These are phyloP conservation scores for Yarrowia yakushimensis DNA, from an alignment of 805 yeast genomes.

Conservation along the genomic window DNA sequence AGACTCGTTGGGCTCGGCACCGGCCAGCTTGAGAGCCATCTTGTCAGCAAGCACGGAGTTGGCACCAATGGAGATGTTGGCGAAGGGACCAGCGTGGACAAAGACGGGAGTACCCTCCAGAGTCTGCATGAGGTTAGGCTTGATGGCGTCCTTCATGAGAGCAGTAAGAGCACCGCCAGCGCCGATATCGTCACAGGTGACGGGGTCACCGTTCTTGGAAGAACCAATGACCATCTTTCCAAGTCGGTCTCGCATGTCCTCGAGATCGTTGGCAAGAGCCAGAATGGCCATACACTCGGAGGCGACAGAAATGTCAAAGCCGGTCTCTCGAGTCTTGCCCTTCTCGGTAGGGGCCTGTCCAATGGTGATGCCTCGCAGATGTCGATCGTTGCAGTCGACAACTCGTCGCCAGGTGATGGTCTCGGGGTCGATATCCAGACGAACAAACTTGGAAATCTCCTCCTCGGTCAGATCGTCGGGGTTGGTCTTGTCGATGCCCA, in stretches of 20 bases:
- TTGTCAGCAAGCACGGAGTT: conserved; percentile 91
- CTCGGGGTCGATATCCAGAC: conserved; percentile 83
- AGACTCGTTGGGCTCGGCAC: conserved; percentile 49
- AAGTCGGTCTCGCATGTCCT: conserved; percentile 81
- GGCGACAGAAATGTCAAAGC: conserved; percentile 95
- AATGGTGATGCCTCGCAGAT: conserved; percentile 80
- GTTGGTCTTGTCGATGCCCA: conserved; percentile 72
- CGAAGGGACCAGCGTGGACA: conserved; percentile 99
- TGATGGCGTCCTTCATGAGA: conserved; percentile 88
- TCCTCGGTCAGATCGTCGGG: conserved; percentile 76
- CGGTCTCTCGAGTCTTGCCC: conserved; percentile 79
- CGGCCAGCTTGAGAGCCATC: conserved; percentile 87
- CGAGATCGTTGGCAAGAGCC: conserved; percentile 72
- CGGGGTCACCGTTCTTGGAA: conserved; percentile 67
- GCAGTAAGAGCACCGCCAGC: conserved; percentile 96
- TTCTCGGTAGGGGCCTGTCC: conserved; percentile 94
- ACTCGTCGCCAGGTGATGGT: conserved; percentile 91
- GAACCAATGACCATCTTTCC: conserved; percentile 89
- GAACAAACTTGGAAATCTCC: conserved; percentile 69
- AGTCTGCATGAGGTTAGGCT: conserved; percentile 96
- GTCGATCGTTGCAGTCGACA: conserved; percentile 91
- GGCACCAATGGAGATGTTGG: conserved; percentile 95
- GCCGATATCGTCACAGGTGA: conserved; percentile 92
- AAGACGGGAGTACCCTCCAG: conserved; percentile 96
- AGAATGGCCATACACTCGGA: conserved; percentile 95